These are phyloP conservation scores for Discostella stelligera DNA, from an alignment of 352 stramenopile species.

Conservation along the genomic window DNA sequence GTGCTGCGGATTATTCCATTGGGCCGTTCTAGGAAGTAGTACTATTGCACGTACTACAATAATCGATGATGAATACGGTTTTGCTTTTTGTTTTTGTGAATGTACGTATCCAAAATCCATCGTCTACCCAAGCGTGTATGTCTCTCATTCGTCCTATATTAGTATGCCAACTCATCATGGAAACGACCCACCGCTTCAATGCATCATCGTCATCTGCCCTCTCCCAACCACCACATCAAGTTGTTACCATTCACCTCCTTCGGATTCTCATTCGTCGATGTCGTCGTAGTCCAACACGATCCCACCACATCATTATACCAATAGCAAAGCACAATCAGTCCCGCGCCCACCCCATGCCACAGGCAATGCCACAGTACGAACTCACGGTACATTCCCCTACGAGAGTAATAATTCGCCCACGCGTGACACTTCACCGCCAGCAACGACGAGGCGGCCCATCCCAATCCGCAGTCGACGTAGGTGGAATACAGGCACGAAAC, in stretches of 20 bases:
- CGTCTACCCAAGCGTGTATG: too few relatives aligned
- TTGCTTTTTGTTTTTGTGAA: too few relatives aligned
- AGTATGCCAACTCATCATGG: too few relatives aligned
- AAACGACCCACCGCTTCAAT: too few relatives aligned
- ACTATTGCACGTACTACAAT: too few relatives aligned
- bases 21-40: slow-evolving; percentile 58
- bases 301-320: slow-evolving; percentile 17
- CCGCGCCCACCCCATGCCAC: slow-evolving; percentile 37
- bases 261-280: neutral
- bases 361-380: slow-evolving; percentile 51
- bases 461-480: slow-evolving; percentile 20
- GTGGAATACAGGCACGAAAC: slow-evolving; percentile 26
- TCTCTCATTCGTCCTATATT: too few relatives aligned
- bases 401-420: slow-evolving; percentile 36
- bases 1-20: slow-evolving; percentile 61
- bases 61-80: too few relatives aligned
- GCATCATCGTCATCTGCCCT: too few relatives aligned
- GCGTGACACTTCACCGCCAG: slow-evolving; percentile 36
- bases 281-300: slow-evolving; percentile 24
- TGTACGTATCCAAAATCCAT: too few relatives aligned
- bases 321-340: slow-evolving; percentile 38
- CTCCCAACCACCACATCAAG: slow-evolving; percentile 1
- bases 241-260: neutral
- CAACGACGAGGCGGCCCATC: slow-evolving; percentile 15
- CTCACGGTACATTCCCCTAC: slow-evolving; percentile 36